phyloP scores from a whole-genome alignment of 2,329 filamentous ascomycete genomes.

The Clathrospora elynae region DNA sequence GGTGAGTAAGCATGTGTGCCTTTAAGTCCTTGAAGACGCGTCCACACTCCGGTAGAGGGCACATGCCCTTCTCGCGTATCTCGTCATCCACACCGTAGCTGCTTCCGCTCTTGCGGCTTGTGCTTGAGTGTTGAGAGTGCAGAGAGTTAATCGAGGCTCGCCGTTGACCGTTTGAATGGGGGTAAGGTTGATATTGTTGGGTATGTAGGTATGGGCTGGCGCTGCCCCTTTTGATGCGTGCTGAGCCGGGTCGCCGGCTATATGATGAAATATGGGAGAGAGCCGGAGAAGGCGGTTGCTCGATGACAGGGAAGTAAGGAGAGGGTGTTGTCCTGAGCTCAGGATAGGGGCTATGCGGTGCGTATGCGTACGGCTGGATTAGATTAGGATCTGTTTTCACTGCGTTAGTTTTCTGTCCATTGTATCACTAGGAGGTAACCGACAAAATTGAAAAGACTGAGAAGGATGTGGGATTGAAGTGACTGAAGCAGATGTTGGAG shows the following conservation, averaged over 20 bases:
- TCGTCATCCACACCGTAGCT: constrained; percentile 49
- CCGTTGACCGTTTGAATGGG: constrained; percentile 55
- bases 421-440: constrained; percentile 36
- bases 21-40: constrained; percentile 88
- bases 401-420: constrained; percentile 19
- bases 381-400: constrained; percentile 60
- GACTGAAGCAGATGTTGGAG: constrained; percentile 18
- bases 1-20: constrained; percentile 93
- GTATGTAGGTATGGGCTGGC: constrained; percentile 70
- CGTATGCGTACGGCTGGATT: constrained; percentile 58
- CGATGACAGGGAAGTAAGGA: constrained; percentile 50
- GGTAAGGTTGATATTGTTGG: constrained; percentile 61
- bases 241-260: constrained; percentile 50
- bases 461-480: constrained; percentile 24
- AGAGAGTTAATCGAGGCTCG: constrained; percentile 73
- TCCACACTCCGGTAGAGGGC: constrained; percentile 82
- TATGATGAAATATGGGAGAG: constrained; percentile 59
- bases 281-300: constrained; percentile 66
- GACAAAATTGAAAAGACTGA: constrained; percentile 46
- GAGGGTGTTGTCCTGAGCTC: constrained; percentile 50
- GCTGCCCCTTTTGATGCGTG: constrained; percentile 57
- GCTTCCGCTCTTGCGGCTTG: constrained; percentile 57
- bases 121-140: constrained; percentile 66
- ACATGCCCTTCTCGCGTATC: constrained; percentile 71
- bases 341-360: constrained; percentile 50